A percentile compares a stretch with the other conserved stretches of the same genome.
Evolutionary conservation across 2,329 filamentous ascomycete genomes (phyloP).

Genomic region (Trichophyton verrucosum): DNA sequence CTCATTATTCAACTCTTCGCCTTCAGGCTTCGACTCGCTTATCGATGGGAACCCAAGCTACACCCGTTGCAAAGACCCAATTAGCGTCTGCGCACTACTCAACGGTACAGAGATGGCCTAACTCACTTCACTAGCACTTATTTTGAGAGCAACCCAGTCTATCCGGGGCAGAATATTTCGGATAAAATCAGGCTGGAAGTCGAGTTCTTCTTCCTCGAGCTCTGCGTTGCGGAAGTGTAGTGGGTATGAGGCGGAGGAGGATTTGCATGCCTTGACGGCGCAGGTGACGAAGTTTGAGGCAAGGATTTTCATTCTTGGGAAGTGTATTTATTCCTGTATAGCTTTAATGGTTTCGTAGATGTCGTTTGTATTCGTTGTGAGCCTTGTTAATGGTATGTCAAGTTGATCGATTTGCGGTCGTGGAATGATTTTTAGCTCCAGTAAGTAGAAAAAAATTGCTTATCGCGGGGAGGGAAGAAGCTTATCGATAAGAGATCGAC

Average conservation of each 20-base stretch:
- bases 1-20: constrained; percentile 52
- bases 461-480: constrained; percentile 1
- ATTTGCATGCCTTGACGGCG: constrained; percentile 89
- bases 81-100: neutral
- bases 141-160: constrained; percentile 72
- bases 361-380: neutral
- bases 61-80: neutral
- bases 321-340: neutral
- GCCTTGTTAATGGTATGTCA: no score
- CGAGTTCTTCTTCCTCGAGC: constrained; percentile 70
- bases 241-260: constrained; percentile 65
- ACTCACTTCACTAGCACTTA: constrained; percentile 54
- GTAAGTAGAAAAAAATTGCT: neutral
- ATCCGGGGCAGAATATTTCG: constrained; percentile 74
- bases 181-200: constrained; percentile 68
- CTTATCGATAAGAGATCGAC: constrained; percentile 2
- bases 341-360: neutral
- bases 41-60: constrained; percentile 70
- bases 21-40: constrained; percentile 51
- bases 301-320: constrained; percentile 73
- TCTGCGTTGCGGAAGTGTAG: constrained; percentile 87
- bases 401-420: neutral
- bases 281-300: constrained; percentile 95
- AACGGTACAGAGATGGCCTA: neutral
- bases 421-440: constrained; percentile 1